phyloP scores from a whole-genome alignment of 176 grass and related monocot species.

The Raddia distichophylla region DNA sequence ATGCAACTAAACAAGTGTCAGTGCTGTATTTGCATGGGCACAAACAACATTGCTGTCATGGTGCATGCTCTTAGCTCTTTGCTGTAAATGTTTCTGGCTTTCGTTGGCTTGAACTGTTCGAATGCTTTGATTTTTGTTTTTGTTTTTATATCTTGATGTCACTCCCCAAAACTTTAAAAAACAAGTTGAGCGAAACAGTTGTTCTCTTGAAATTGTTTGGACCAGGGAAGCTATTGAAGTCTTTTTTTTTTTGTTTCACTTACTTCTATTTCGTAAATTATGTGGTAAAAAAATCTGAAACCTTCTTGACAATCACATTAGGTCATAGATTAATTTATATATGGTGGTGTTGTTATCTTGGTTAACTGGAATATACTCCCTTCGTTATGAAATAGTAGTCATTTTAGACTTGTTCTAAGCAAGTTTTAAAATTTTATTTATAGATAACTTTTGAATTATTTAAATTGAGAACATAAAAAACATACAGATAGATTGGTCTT shows the following conservation, averaged over 20 bases:
- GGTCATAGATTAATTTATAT: constrained; percentile 18
- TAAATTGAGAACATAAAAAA: too few relatives aligned
- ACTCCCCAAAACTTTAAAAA: too few relatives aligned
- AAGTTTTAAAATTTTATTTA: too few relatives aligned
- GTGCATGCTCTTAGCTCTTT: background rate
- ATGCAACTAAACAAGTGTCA: background rate
- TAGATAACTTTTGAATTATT: too few relatives aligned
- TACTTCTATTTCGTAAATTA: background rate
- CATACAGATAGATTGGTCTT: too few relatives aligned
- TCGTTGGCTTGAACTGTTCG: background rate
- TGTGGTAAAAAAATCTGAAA: constrained; percentile 2
- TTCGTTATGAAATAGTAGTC: too few relatives aligned
- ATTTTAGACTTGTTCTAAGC: too few relatives aligned
- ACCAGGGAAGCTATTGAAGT: too few relatives aligned
- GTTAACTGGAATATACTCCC: background rate
- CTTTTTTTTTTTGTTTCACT: background rate
- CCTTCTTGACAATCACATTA: background rate
- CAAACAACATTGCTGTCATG: background rate
- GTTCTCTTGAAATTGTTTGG: too few relatives aligned
- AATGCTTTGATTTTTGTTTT: too few relatives aligned
- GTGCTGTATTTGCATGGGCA: background rate
- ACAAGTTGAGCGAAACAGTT: too few relatives aligned
- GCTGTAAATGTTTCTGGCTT: background rate
- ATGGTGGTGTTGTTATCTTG: constrained; percentile 10
- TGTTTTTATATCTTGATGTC: too few relatives aligned